Conservation (phyloP, 2,329 filamentous ascomycete genomes). For the Metarhizium sp. region DNA sequence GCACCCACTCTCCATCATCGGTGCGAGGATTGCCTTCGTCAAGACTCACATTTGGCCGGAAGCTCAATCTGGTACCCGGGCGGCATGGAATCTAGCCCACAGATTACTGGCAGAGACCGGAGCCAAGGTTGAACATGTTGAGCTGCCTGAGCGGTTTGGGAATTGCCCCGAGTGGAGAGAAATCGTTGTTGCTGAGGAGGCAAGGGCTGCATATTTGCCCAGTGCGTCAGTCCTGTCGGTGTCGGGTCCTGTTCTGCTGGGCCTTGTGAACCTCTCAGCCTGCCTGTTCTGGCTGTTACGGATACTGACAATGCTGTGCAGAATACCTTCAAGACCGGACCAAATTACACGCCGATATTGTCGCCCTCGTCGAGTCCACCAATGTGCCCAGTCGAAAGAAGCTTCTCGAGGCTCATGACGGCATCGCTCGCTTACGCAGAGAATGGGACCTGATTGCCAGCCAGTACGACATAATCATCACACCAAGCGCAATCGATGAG, state of each 20-base stretch:
- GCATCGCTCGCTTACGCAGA: slow-evolving; percentile 42
- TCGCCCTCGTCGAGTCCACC: slow-evolving; percentile 41
- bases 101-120: slow-evolving; percentile 34
- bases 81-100: slow-evolving; percentile 31
- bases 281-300: background rate
- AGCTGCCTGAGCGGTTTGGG: slow-evolving; percentile 39
- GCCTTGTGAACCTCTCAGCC: too few species aligned
- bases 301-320: background rate
- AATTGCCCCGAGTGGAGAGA: slow-evolving; percentile 37
- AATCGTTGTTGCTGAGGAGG: slow-evolving; percentile 5
- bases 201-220: slow-evolving; percentile 8
- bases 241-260: too few species aligned
- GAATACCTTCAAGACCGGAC: slow-evolving; percentile 41
- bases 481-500: slow-evolving; percentile 49
- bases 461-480: slow-evolving; percentile 45
- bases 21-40: slow-evolving; percentile 43
- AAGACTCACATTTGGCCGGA: slow-evolving; percentile 43
- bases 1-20: slow-evolving; percentile 26
- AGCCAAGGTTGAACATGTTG: slow-evolving; percentile 46
- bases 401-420: slow-evolving; percentile 44
- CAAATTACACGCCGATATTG: slow-evolving; percentile 34
- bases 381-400: slow-evolving; percentile 31
- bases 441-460: slow-evolving; percentile 42
- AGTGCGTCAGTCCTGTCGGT: slow-evolving; percentile 5
- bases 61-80: slow-evolving; percentile 32